Evolutionary conservation across 345 rosid genomes (phyloP), one percentile per base, ranked within the genome.

Genomic region (Acer yangbiense): DNA sequence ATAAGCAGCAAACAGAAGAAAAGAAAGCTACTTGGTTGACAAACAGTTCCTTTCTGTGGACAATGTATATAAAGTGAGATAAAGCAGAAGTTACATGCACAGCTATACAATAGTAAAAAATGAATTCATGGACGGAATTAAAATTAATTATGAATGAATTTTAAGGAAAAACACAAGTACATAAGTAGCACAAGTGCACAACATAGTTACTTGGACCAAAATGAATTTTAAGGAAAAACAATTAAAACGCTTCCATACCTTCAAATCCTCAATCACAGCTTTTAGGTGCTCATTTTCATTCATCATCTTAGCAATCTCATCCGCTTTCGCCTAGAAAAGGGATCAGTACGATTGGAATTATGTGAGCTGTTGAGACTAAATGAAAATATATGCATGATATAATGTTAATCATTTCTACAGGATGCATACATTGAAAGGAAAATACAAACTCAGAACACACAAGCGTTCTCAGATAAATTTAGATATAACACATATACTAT

Each of bases 261-360:
- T 94, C 87, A 97, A 86, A 75, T 94, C 96, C 79, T 94, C 96
- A 79, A 86, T 85, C 60, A 86, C 86, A 75, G 78, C 79, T 89
- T 93, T 97, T 78, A 91, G 90, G 72, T 93, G 90, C 89, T 97
- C 99, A 84, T 97, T 97, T 84, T 97, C 98, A 83, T 91, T 94
- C 98, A 94, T 97, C 85, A 91, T 64, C 77, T 87, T 97, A 2
- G 98, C 92, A 72, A 97, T 97, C 84, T 94, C 99, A 90, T 97
- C 99, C 81, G 99, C 98, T 85, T 97, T 97, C 81, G 99, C 97
- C 98, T 97, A 87, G 71, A 65, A 86, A 77, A 68, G 70, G 57
- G 66, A 61, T 63, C 27, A 69, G 61, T 4, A 10, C 63, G 46
- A 61, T 48, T 75, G 67, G 66, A 69, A 69, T 75, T 41, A 76